Evolutionary conservation across 306 rosid species (phyloP).

Genomic region (Prunus armeniaca): DNA sequence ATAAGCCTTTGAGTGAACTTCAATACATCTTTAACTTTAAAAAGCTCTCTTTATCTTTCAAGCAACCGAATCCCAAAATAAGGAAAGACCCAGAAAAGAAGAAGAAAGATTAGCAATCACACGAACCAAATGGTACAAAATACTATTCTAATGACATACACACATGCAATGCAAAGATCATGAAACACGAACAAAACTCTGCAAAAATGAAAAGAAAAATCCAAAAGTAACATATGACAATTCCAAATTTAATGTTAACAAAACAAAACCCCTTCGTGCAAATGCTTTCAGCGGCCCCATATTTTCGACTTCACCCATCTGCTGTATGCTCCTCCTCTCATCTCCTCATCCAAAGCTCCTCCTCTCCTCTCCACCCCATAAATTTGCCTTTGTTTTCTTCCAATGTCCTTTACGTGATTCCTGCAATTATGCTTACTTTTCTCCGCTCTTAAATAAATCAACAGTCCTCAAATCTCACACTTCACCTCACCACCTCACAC

Average conservation of each 20-base stretch:
- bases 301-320: not conserved
- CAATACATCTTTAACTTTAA: not conserved
- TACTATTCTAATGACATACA: not conserved
- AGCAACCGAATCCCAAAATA: not conserved
- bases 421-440: not conserved
- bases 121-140: too few species aligned
- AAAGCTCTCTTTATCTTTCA: constrained; percentile 5
- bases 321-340: not conserved
- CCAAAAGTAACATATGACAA: not conserved
- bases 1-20: not conserved
- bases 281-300: too few species aligned
- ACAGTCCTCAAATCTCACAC: too few species aligned
- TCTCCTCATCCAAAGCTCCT: constrained; percentile 41
- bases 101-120: too few species aligned
- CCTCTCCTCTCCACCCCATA: constrained; percentile 22
- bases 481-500: not conserved
- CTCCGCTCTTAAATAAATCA: not conserved
- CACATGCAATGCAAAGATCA: not conserved
- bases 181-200: not conserved
- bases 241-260: not conserved
- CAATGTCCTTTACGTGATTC: constrained; percentile 32
- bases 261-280: constrained; percentile 8
- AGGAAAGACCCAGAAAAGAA: too few species aligned
- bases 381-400: constrained; percentile 21
- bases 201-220: not conserved